A percentile compares a stretch with the other conserved stretches of the same genome.
These are phyloP conservation scores for Ajuga chamaepitys DNA, from an alignment of 257 asterid genomes.

Conservation along the genomic window DNA sequence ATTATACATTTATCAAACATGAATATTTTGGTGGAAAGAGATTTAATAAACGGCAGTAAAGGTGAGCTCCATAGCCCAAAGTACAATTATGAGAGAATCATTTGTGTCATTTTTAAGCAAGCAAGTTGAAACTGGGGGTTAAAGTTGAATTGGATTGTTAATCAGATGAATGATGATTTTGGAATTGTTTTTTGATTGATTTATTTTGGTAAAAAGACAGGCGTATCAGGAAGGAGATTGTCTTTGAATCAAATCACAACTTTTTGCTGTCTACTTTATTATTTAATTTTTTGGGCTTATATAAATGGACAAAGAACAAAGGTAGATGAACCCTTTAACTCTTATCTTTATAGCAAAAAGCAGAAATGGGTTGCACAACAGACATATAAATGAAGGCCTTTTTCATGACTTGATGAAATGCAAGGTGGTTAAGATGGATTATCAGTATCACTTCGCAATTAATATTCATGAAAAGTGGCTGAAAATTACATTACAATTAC, in stretches of 20 bases:
- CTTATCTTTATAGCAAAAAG: constrained; percentile 15
- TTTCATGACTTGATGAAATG: constrained; percentile 5
- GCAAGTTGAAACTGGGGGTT: no score
- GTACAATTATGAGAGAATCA: no score
- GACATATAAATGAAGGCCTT: background rate
- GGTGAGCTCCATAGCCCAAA: no score
- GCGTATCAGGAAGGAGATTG: constrained; percentile 21
- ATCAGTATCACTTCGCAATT: background rate
- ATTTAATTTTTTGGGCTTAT: background rate
- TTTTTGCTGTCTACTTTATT: constrained; percentile 5
- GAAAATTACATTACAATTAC: background rate
- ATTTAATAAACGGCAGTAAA: no score
- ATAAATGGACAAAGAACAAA: constrained; percentile 19
- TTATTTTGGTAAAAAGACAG: constrained; percentile 15
- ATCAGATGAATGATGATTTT: no score
- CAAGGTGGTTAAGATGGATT: background rate
- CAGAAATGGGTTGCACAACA: constrained; percentile 4
- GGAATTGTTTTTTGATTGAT: background rate
- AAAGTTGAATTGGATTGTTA: no score
- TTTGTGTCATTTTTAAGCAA: no score
- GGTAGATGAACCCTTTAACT: background rate
- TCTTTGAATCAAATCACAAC: constrained; percentile 13
- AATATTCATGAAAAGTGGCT: background rate
- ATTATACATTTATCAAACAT: no score
- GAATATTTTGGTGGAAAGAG: no score